phyloP scores from a whole-genome alignment of 164 flowering plant species.

The Piper longum region DNA sequence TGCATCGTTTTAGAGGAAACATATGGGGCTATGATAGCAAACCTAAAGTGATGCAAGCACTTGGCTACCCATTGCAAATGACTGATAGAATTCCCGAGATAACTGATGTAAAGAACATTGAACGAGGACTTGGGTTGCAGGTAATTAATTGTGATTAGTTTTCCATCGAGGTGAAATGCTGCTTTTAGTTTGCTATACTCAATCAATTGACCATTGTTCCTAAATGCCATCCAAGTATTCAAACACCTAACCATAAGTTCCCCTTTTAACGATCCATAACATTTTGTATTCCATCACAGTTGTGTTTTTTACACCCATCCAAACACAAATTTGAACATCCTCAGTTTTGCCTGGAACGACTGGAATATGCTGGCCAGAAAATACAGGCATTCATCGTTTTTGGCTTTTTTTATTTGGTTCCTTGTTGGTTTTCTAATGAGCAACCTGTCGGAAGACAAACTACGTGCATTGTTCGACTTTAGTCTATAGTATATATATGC shows the following conservation, averaged over 20 bases:
- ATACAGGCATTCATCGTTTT: constrained; percentile 50
- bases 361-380: constrained; percentile 96
- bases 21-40: constrained; percentile 87
- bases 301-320: constrained; percentile 85
- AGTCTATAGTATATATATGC: background rate
- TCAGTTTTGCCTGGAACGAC: constrained; percentile 75
- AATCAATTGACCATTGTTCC: background rate
- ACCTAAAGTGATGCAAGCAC: constrained; percentile 69
- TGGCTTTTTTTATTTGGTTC: background rate
- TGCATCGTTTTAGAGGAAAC: constrained; percentile 93
- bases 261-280: background rate
- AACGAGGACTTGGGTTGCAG: constrained; percentile 96
- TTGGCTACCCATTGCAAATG: constrained; percentile 72
- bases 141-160: constrained; percentile 16
- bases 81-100: constrained; percentile 76
- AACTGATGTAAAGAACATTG: constrained; percentile 84
- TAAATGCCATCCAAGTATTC: background rate
- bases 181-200: too few relatives aligned
- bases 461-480: too few relatives aligned
- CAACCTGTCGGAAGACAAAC: too few relatives aligned
- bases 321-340: constrained; percentile 93
- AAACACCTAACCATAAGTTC: background rate
- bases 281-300: constrained; percentile 29
- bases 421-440: too few relatives aligned
- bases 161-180: background rate